Evolutionary conservation across 169 alveolate species (phyloP).

Genomic region (Theileria equi): DNA sequence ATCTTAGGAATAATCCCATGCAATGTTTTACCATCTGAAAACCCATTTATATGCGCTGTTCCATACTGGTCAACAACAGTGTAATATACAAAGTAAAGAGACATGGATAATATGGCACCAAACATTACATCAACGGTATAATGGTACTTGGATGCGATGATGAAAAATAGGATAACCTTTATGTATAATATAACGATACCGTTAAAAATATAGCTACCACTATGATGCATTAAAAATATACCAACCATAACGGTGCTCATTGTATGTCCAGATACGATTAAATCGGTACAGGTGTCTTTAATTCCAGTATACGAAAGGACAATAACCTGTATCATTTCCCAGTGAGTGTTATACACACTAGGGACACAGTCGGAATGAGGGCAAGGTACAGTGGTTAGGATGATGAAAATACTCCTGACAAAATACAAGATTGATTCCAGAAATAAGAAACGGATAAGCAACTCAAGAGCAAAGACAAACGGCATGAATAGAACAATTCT

Average conservation of each 20-base stretch:
- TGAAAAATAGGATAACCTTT: slow-evolving; percentile 25
- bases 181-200: slow-evolving; percentile 17
- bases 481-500: slow-evolving; percentile 65
- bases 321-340: slow-evolving; percentile 14
- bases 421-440: slow-evolving; percentile 55
- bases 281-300: slow-evolving; percentile 70
- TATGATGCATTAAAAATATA: slow-evolving; percentile 43
- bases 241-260: slow-evolving; percentile 46
- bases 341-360: not conserved
- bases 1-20: no score
- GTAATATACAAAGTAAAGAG: slow-evolving; percentile 26
- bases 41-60: no score
- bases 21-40: no score
- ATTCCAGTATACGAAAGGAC: slow-evolving; percentile 43
- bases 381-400: slow-evolving; percentile 69
- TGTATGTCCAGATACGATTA: slow-evolving; percentile 76
- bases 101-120: slow-evolving; percentile 59
- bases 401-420: slow-evolving; percentile 65
- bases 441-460: slow-evolving; percentile 45
- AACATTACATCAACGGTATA: slow-evolving; percentile 74
- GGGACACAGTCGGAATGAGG: slow-evolving; percentile 59
- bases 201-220: slow-evolving; percentile 31
- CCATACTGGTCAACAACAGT: slow-evolving; percentile 1
- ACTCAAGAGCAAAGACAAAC: slow-evolving; percentile 31
- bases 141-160: slow-evolving; percentile 64